phyloP scores from a whole-genome alignment of 768 basidiomycete genomes.

The Pleurotus tuber-regium region DNA sequence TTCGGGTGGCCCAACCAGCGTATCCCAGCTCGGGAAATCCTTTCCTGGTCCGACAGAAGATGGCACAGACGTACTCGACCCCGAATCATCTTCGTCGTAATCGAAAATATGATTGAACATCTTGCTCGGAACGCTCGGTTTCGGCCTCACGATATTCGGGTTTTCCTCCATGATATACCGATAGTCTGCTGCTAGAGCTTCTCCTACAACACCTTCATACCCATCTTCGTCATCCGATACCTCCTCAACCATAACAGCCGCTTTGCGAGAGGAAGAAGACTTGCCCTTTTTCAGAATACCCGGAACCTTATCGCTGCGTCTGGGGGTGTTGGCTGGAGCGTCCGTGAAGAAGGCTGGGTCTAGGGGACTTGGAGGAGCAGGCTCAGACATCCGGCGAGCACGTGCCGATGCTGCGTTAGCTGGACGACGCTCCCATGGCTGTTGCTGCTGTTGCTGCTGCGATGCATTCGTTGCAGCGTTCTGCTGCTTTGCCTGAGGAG shows the following conservation, averaged over 20 bases:
- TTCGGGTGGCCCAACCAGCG: conserved; percentile 1
- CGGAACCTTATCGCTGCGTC: not conserved
- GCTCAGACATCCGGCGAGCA: conserved; percentile 28
- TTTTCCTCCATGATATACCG: conserved; percentile 27
- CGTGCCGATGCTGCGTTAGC: conserved; percentile 2
- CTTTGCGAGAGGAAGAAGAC: conserved; percentile 17
- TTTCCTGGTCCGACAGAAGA: not conserved
- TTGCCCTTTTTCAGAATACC: conserved; percentile 26
- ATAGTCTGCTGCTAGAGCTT: conserved; percentile 34
- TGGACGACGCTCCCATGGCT: conserved; percentile 5
- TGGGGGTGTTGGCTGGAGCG: conserved; percentile 2
- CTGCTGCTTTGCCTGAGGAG: conserved; percentile 3
- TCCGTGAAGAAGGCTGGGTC: conserved; percentile 12
- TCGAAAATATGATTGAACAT: conserved; percentile 37
- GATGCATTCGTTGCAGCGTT: not conserved
- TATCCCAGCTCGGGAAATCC: not conserved
- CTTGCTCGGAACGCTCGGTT: conserved; percentile 36
- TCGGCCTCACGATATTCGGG: conserved; percentile 35
- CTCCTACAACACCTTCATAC: conserved; percentile 18
- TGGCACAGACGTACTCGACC: conserved; percentile 3
- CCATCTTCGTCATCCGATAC: conserved; percentile 42
- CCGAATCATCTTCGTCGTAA: conserved; percentile 23
- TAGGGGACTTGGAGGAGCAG: conserved; percentile 22
- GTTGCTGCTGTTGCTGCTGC: not conserved
- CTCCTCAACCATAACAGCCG: conserved; percentile 39